These are phyloP conservation scores for Mycena metata DNA, from an alignment of 768 basidiomycete genomes.

Conservation along the genomic window DNA sequence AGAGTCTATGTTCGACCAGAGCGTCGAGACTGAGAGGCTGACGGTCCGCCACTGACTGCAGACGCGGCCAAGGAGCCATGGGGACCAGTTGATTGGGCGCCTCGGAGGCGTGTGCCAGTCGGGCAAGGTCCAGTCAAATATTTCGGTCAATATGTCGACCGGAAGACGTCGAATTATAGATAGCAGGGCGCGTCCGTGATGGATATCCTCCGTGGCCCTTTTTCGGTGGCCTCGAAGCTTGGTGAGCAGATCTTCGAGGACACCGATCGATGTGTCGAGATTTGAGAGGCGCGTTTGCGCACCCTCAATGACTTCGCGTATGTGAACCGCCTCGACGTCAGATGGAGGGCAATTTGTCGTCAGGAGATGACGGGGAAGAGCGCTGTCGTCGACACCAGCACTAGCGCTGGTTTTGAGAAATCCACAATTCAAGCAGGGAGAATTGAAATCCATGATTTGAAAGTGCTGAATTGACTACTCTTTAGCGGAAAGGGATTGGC, in stretches of 20 bases:
- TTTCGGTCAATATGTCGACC: conserved; percentile 3
- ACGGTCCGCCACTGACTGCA: conserved; percentile 21
- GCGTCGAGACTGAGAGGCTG: not conserved
- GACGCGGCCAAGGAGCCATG: conserved; percentile 20
- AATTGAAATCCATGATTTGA: too few species aligned
- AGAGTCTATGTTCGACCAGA: conserved; percentile 20
- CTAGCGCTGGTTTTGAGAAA: not conserved
- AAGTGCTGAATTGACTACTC: too few species aligned
- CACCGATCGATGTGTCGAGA: conserved; percentile 1
- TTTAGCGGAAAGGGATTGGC: too few species aligned
- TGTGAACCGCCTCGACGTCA: conserved; percentile 2
- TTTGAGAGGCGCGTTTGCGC: not conserved
- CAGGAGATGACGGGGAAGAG: conserved; percentile 7
- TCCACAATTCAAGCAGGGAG: not conserved
- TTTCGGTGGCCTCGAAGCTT: conserved; percentile 1
- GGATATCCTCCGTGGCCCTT: not conserved
- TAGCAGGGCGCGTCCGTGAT: not conserved
- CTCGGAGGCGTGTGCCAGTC: not conserved
- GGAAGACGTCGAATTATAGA: conserved; percentile 15
- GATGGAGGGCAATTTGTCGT: conserved; percentile 17
- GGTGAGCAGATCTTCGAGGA: not conserved
- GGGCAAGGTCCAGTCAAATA: conserved; percentile 1
- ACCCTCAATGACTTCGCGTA: not conserved
- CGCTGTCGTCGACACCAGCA: not conserved
- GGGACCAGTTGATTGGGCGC: conserved; percentile 4